A percentile compares a stretch with the other conserved stretches of the same genome.
phyloP scores from a whole-genome alignment of 176 grass and related monocot genomes.

The Eleusine indica region DNA sequence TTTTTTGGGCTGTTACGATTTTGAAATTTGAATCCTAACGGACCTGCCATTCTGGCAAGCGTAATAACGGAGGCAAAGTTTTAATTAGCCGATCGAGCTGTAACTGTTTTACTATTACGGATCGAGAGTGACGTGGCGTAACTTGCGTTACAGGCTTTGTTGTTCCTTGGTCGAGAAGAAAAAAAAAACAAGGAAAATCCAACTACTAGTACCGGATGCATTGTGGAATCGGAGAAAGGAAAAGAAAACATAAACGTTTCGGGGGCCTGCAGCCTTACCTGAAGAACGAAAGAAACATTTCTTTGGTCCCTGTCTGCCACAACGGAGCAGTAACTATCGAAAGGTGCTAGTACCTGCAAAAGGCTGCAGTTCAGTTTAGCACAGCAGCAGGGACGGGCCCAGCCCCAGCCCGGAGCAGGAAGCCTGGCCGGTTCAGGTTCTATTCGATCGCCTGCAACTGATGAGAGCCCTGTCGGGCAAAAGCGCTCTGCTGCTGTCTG shows the following conservation, averaged over 20 bases:
- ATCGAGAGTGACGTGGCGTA: neutral
- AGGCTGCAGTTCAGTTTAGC: constrained; percentile 14
- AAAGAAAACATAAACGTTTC: neutral
- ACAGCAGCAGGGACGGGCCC: constrained; percentile 14
- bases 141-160: neutral
- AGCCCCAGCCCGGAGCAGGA: neutral
- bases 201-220: too few species aligned
- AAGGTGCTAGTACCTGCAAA: constrained; percentile 38
- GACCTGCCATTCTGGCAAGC: too few species aligned
- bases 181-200: neutral
- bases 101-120: neutral
- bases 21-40: constrained; percentile 4
- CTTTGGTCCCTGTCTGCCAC: neutral
- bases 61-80: neutral
- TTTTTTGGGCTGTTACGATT: neutral
- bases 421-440: constrained; percentile 8
- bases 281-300: constrained; percentile 29
- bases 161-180: neutral
- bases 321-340: constrained; percentile 23
- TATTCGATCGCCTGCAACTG: neutral
- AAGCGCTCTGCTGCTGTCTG: neutral
- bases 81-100: neutral
- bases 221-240: neutral
- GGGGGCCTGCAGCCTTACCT: neutral
- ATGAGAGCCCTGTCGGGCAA: constrained; percentile 15